A percentile compares a stretch with the other conserved stretches of the same genome.
These are phyloP conservation scores for Mortierella sp. DNA, from an alignment of 371 early-diverging fungal species.

Conservation along the genomic window DNA sequence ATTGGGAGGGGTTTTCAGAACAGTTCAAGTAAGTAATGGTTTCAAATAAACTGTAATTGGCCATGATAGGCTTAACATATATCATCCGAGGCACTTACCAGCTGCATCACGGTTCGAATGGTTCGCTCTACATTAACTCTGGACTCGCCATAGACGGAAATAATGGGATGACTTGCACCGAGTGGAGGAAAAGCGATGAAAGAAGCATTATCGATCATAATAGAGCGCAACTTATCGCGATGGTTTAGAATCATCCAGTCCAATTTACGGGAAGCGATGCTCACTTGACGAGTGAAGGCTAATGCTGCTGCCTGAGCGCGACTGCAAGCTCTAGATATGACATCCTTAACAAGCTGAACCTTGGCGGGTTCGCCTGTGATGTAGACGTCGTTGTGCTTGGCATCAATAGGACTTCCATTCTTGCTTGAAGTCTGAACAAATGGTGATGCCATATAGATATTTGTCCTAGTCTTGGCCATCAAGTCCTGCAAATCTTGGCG, in stretches of 20 bases:
- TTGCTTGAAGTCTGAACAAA: slow-evolving; percentile 60
- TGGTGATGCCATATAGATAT: slow-evolving; percentile 80
- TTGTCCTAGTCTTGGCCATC: slow-evolving; percentile 81
- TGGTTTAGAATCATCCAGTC: slow-evolving; percentile 83
- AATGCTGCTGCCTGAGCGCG: slow-evolving; percentile 37
- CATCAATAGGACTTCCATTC: slow-evolving; percentile 39
- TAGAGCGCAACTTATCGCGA: slow-evolving; percentile 70
- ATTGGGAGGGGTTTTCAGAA: neutral
- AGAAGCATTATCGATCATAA: slow-evolving; percentile 83
- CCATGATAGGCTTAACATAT: too few relatives aligned
- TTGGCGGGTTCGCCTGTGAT: slow-evolving; percentile 55
- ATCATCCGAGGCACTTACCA: slow-evolving; percentile 69
- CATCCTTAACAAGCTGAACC: slow-evolving; percentile 49
- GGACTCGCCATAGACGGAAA: slow-evolving; percentile 77
- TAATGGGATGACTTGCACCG: slow-evolving; percentile 66
- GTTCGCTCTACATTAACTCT: slow-evolving; percentile 81
- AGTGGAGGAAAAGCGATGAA: slow-evolving; percentile 73
- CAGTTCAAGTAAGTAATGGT: too few relatives aligned
- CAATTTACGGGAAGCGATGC: slow-evolving; percentile 69
- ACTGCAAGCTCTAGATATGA: slow-evolving; percentile 15
- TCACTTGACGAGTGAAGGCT: slow-evolving; percentile 47
- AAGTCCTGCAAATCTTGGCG: slow-evolving; percentile 72
- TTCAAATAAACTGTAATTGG: neutral
- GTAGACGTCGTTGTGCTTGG: slow-evolving; percentile 39
- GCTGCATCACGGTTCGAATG: slow-evolving; percentile 74